Percentiles rank a stretch among this genome's conserved stretches.
Evolutionary conservation across 2,329 filamentous ascomycete genomes (phyloP).

Genomic region (Cladosporium sp.): DNA sequence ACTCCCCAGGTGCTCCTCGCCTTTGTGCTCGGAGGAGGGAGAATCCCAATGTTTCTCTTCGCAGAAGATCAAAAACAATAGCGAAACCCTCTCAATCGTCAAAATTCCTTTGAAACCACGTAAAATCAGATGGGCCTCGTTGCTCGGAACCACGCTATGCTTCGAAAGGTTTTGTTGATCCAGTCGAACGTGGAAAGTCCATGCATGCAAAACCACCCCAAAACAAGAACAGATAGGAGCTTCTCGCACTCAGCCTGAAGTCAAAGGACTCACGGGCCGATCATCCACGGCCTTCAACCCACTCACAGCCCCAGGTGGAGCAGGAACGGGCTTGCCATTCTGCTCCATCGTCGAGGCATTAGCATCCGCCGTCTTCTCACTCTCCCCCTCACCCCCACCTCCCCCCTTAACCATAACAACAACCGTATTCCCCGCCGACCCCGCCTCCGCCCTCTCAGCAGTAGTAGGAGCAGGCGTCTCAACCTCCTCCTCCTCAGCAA

Average conservation of each 20-base stretch:
- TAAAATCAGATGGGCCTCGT: too few species aligned
- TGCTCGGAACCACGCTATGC: too few species aligned
- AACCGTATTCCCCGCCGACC: neutral
- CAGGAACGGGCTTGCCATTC: constrained; percentile 7
- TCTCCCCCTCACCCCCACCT: neutral
- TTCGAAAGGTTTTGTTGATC: too few species aligned
- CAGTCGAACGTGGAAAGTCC: too few species aligned
- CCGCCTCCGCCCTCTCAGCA: neutral
- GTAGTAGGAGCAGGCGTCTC: neutral
- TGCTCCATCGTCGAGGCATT: neutral
- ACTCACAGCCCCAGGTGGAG: neutral
- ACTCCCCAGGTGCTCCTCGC: too few species aligned
- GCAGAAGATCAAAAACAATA: too few species aligned
- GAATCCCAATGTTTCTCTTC: too few species aligned
- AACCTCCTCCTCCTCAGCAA: constrained; percentile 61
- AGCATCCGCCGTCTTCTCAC: neutral
- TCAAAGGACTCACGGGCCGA: constrained; percentile 4
- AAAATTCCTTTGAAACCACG: too few species aligned
- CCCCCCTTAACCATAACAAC: neutral
- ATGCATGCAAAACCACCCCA: too few species aligned
- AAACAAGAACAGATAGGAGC: too few species aligned
- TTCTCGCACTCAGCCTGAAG: neutral
- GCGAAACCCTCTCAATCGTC: too few species aligned
- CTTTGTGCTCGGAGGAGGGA: too few species aligned
- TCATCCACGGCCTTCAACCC: neutral